Base-by-base conservation (phyloP, 345 rosid genomes). In the Tarenaya hassleriana region DNA sequence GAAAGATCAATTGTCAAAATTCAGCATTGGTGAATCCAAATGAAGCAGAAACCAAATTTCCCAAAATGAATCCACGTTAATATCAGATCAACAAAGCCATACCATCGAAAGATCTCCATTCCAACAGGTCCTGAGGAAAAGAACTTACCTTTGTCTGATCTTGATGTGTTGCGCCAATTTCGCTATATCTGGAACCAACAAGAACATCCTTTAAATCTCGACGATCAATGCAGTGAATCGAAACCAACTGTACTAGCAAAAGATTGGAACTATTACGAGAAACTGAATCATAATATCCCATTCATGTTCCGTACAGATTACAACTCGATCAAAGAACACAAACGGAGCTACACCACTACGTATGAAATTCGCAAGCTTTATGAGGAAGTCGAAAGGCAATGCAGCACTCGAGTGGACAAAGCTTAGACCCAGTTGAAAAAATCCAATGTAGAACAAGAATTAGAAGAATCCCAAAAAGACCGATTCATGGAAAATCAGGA, bases 91-190 rank as follows among this genome's bases (percentile, higher is more conserved):
- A 16, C 0, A 52, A 45, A 11, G 10, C 8, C 31, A 52, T 42
- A 31, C 1, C 14, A 8, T 46, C 35, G 7, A 24, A 24, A n/a
- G n/a, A n/a, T n/a, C n/a, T n/a, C n/a, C n/a, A n/a, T 24, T n/a
- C n/a, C n/a, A n/a, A n/a, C n/a, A n/a, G n/a, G n/a, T 37, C 39
- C 19, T 5, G 24, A 34, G 29, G 32, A 12, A 15, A 38, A 70
- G 43, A 39, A 52, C 77, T 27, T 62, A 86, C 96, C 96, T 90
- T 75, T 86, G 97, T 68, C 97, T 77, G 47, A 90, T 89, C 84
- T 86, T 90, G 43, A 78, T 88, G 42, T 54, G 47, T 24, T 80
- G 88, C 50, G 95, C 96, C 87, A 90, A 65, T 64, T 66, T 84
- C 65, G 62, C 48, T 68, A 86, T 78, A 78, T 82, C 97, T 90